Evolutionary conservation across 805 yeast species (phyloP).

Genomic region (Saturnispora quitensis): DNA sequence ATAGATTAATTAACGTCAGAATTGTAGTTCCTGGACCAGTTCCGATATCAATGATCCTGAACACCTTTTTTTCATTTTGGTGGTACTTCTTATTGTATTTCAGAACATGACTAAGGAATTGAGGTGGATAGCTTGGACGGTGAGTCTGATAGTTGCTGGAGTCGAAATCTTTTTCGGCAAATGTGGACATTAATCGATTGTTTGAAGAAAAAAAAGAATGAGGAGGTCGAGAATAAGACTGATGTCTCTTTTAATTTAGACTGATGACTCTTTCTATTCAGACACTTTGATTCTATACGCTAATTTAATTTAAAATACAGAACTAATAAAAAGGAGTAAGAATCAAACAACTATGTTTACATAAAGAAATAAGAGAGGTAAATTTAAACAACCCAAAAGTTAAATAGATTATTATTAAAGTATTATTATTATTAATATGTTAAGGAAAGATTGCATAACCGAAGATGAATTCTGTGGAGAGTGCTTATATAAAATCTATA

Average conservation of each 20-base stretch:
- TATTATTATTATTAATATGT: neutral
- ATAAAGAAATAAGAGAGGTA: neutral
- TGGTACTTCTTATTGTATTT: conserved; percentile 10
- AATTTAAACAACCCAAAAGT: neutral
- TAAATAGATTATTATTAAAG: neutral
- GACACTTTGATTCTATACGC: neutral
- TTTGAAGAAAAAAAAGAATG: neutral
- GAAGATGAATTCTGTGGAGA: neutral
- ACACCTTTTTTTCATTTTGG: neutral
- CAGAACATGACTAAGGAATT: conserved; percentile 34
- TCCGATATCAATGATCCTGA: conserved; percentile 40
- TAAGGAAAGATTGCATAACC: neutral
- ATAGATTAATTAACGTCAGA: conserved; percentile 32
- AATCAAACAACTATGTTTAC: neutral
- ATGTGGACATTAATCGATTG: conserved; percentile 46
- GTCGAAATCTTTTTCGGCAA: conserved; percentile 42
- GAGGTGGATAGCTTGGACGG: conserved; percentile 59
- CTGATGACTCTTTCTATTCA: neutral
- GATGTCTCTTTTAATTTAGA: neutral
- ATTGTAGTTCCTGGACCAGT: conserved; percentile 49
- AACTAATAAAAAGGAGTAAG: neutral
- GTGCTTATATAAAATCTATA: neutral
- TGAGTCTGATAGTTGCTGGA: conserved; percentile 44
- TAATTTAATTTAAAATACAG: neutral
- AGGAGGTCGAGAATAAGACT: neutral